Evolutionary conservation across 2,329 filamentous ascomycete genomes (phyloP).

Genomic region (Trichoderma lentiforme): DNA sequence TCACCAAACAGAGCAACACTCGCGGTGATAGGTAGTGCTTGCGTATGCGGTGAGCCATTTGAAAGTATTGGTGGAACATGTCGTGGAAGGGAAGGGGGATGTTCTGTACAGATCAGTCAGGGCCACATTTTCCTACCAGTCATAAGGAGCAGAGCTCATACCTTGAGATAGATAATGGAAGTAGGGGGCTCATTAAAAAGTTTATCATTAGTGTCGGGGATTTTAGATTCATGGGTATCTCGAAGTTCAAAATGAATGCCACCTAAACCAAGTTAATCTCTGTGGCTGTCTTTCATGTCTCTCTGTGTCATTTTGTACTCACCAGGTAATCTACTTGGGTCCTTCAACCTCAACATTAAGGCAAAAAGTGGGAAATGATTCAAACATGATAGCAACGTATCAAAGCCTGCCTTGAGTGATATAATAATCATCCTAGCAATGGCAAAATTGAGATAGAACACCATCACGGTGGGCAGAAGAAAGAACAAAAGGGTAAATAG

Average conservation of each 20-base stretch:
- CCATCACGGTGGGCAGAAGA: constrained; percentile 86
- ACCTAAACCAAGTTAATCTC: constrained; percentile 19
- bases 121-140: no score
- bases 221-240: constrained; percentile 59
- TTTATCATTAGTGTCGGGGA: constrained; percentile 36
- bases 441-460: constrained; percentile 97
- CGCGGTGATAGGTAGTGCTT: constrained; percentile 92
- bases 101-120: constrained; percentile 50
- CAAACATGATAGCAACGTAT: constrained; percentile 86
- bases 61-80: constrained; percentile 97
- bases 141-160: constrained; percentile 36
- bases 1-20: constrained; percentile 83
- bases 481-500: constrained; percentile 95
- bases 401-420: constrained; percentile 81
- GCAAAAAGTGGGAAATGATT: constrained; percentile 98
- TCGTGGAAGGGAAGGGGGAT: constrained; percentile 85
- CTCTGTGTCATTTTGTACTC: constrained; percentile 23
- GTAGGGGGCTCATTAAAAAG: constrained; percentile 55
- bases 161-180: constrained; percentile 84
- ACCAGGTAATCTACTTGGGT: constrained; percentile 84
- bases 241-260: constrained; percentile 88
- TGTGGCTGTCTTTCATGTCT: not conserved
- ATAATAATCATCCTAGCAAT: constrained; percentile 94
- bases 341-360: constrained; percentile 92
- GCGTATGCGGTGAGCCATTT: constrained; percentile 84